These are phyloP conservation scores for Aphanoascus verrucosus DNA, from an alignment of 2,329 filamentous ascomycete genomes.

Conservation along the genomic window DNA sequence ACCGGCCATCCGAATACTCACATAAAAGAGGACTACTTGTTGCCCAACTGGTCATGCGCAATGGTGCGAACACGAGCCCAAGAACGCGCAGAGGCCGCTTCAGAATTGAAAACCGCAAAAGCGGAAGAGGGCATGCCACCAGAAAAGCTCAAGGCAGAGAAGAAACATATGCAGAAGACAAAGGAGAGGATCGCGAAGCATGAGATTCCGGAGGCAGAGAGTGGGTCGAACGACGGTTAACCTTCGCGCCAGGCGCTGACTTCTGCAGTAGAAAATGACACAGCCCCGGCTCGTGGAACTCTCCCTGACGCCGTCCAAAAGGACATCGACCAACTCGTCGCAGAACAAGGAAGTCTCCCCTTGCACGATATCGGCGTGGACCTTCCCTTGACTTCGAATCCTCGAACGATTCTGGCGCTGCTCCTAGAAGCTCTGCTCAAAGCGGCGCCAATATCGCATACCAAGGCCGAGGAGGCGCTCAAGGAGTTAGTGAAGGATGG, in stretches of 20 bases:
- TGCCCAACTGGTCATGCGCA: neutral
- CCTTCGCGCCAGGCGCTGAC: neutral
- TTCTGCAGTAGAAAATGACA: neutral
- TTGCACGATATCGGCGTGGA: neutral
- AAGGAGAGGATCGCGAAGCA: neutral
- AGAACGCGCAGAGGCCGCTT: constrained; percentile 2
- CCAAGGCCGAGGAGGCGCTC: constrained; percentile 3
- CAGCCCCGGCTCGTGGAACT: neutral
- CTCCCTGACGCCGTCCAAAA: neutral
- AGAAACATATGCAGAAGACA: constrained; percentile 3
- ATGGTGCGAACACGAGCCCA: constrained; percentile 5
- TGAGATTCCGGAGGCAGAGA: neutral
- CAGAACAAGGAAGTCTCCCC: neutral
- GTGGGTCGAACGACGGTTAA: neutral
- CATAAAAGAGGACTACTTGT: neutral
- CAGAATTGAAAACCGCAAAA: neutral
- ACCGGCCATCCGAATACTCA: neutral
- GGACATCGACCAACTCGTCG: neutral
- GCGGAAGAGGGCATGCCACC: neutral
- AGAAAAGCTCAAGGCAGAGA: neutral
- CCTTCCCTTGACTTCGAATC: neutral
- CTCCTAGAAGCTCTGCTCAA: constrained; percentile 9
- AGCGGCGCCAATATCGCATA: constrained; percentile 6
- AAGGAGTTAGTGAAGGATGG: neutral
- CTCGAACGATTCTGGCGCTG: constrained; percentile 1